Evolutionary conservation across 2,329 filamentous ascomycete genomes (phyloP).

Genomic region (Trematosphaeria pertusa): DNA sequence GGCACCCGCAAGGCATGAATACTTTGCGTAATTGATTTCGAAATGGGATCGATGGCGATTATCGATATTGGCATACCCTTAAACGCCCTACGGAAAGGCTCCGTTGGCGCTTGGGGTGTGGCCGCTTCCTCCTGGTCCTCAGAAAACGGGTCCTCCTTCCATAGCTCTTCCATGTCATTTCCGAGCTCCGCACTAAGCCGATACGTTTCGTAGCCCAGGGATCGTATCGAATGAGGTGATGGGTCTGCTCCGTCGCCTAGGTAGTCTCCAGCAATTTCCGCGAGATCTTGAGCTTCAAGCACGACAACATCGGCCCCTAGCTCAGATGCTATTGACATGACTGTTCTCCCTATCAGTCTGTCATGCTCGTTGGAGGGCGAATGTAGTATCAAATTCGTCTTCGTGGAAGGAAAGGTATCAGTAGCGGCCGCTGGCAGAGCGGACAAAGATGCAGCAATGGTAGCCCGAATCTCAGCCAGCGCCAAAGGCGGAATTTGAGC

Average conservation of each 20-base stretch:
- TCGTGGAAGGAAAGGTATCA: slow-evolving; percentile 56
- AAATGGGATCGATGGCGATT: slow-evolving; percentile 22
- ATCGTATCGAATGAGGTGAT: slow-evolving; percentile 54
- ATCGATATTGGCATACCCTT: slow-evolving; percentile 21
- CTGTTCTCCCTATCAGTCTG: slow-evolving; percentile 64
- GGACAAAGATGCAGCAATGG: slow-evolving; percentile 58
- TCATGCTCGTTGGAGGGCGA: slow-evolving; percentile 65
- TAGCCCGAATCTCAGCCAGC: slow-evolving; percentile 56
- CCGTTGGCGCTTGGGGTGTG: slow-evolving; percentile 15
- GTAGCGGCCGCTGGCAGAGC: slow-evolving; percentile 43
- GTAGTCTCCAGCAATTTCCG: slow-evolving; percentile 72
- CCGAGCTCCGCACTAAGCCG: slow-evolving; percentile 42
- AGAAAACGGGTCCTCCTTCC: slow-evolving; percentile 24
- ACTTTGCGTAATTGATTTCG: slow-evolving; percentile 27
- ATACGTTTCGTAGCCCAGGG: slow-evolving; percentile 64
- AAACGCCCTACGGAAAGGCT: slow-evolving; percentile 18
- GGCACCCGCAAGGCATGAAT: slow-evolving; percentile 18
- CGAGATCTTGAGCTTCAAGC: slow-evolving; percentile 73
- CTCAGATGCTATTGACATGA: slow-evolving; percentile 67
- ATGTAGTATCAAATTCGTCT: slow-evolving; percentile 65
- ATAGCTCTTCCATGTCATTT: slow-evolving; percentile 37
- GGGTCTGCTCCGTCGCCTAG: slow-evolving; percentile 67
- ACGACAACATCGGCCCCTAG: slow-evolving; percentile 71
- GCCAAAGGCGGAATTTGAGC: slow-evolving; percentile 33
- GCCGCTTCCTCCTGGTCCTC: slow-evolving; percentile 49